Conservation (phyloP, 1,284 basidiomycete species). For the Ganoderma lingzhi region DNA sequence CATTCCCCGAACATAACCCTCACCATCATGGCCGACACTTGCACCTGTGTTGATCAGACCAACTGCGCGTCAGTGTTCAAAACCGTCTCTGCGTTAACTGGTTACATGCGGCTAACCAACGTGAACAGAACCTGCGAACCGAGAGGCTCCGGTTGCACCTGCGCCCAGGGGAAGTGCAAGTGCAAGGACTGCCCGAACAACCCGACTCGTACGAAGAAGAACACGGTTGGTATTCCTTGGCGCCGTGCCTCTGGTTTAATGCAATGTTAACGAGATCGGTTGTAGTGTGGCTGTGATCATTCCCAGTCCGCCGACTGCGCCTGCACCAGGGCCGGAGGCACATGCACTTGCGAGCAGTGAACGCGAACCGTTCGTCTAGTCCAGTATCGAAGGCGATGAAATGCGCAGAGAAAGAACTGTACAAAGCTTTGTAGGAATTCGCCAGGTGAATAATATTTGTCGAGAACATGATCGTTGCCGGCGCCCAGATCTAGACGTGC, state of each 20-base stretch:
- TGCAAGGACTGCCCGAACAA: conserved; percentile 41
- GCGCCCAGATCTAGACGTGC: not conserved
- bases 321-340: conserved; percentile 19
- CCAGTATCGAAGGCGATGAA: not conserved
- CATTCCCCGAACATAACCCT: not conserved
- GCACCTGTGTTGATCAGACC: conserved; percentile 35
- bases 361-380: not conserved
- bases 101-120: too few relatives aligned
- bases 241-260: too few relatives aligned
- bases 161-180: conserved; percentile 38
- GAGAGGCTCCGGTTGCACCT: conserved; percentile 35
- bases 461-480: not conserved
- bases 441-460: not conserved
- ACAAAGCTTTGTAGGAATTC: not conserved
- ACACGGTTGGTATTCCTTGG: too few relatives aligned
- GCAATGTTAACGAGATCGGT: not conserved
- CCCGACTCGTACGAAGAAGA: not conserved
- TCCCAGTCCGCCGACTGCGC: conserved; percentile 15
- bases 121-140: conserved; percentile 38
- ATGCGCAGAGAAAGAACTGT: too few relatives aligned
- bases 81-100: not conserved
- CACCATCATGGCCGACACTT: conserved; percentile 29
- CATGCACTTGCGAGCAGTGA: conserved; percentile 19
- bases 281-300: conserved; percentile 21
- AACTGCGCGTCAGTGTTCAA: conserved; percentile 36